phyloP scores from a whole-genome alignment of 2,329 filamentous ascomycete genomes.

The Scopulariopsis brevicaulis region DNA sequence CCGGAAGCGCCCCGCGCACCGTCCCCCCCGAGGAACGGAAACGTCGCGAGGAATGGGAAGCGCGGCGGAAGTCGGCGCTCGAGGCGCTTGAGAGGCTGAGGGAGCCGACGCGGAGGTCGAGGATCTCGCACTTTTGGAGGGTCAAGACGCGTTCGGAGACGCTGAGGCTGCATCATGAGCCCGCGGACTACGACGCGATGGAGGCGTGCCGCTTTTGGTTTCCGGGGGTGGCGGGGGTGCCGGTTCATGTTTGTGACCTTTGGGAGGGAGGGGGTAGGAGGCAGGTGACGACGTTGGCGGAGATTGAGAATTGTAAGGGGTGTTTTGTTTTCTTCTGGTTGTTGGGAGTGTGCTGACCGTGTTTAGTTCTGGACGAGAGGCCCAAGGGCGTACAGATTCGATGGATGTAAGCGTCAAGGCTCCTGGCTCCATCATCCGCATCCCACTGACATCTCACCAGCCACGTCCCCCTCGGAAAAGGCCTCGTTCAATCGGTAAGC shows the following conservation, averaged over 20 bases:
- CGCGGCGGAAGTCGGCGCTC: not conserved
- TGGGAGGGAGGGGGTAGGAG: not conserved
- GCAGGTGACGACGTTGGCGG: not conserved
- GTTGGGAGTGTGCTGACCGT: not conserved
- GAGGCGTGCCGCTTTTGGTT: conserved; percentile 3
- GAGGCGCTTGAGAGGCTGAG: not conserved
- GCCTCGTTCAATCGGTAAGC: conserved; percentile 1
- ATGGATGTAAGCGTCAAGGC: not conserved
- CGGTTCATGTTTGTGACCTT: conserved; percentile 2
- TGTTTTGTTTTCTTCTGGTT: not conserved
- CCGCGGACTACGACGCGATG: conserved; percentile 1
- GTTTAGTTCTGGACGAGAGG: conserved; percentile 1
- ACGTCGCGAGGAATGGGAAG: not conserved
- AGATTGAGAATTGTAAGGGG: conserved; percentile 2
- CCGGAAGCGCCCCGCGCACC: not conserved
- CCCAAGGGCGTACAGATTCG: conserved; percentile 1
- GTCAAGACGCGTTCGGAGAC: conserved; percentile 1
- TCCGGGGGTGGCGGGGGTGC: not conserved
- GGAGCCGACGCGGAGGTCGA: conserved; percentile 1
- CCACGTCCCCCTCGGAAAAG: conserved; percentile 1
- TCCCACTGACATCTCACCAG: not conserved
- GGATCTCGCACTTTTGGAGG: not conserved
- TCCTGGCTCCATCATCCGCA: not conserved
- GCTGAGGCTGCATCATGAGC: not conserved
- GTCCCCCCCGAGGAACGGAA: not conserved